Percentiles rank a stretch among this genome's conserved stretches.
phyloP scores from a whole-genome alignment of 1,284 basidiomycete species.

The Trametes polyzona region DNA sequence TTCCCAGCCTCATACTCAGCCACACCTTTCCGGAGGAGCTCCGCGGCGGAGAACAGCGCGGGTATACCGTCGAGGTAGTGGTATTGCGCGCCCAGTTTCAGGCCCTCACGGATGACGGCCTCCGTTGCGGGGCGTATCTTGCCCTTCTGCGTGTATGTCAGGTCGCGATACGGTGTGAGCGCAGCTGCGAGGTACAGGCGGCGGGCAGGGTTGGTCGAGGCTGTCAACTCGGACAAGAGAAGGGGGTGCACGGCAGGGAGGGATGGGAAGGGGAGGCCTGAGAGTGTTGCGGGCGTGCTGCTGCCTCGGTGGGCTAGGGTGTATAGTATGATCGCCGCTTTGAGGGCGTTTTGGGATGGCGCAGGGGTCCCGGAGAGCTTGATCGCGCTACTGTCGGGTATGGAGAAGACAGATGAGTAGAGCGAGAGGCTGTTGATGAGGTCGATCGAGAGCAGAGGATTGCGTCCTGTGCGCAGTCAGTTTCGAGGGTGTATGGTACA shows the following conservation, averaged over 20 bases:
- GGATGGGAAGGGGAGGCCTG: constrained; percentile 18
- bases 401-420: constrained; percentile 72
- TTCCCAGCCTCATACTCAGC: constrained; percentile 40
- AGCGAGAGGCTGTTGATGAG: constrained; percentile 74
- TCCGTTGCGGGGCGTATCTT: constrained; percentile 64
- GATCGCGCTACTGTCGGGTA: constrained; percentile 49
- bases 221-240: constrained; percentile 43
- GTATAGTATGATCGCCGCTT: constrained; percentile 64
- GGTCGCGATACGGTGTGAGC: constrained; percentile 63
- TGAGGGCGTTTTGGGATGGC: constrained; percentile 46
- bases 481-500: background rate
- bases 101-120: constrained; percentile 77
- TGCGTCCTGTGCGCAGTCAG: constrained; percentile 51
- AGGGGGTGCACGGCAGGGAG: constrained; percentile 53
- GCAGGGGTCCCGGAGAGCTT: constrained; percentile 49
- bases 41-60: constrained; percentile 63
- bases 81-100: constrained; percentile 84
- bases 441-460: constrained; percentile 76
- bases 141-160: constrained; percentile 69
- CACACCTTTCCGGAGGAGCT: constrained; percentile 43
- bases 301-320: constrained; percentile 44
- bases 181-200: constrained; percentile 78
- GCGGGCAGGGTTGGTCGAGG: constrained; percentile 49
- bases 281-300: constrained; percentile 18
- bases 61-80: constrained; percentile 80